A percentile compares a stretch with the other conserved stretches of the same genome.
phyloP scores from a whole-genome alignment of 2,329 filamentous ascomycete genomes.

The Endoconidiophora polonica region DNA sequence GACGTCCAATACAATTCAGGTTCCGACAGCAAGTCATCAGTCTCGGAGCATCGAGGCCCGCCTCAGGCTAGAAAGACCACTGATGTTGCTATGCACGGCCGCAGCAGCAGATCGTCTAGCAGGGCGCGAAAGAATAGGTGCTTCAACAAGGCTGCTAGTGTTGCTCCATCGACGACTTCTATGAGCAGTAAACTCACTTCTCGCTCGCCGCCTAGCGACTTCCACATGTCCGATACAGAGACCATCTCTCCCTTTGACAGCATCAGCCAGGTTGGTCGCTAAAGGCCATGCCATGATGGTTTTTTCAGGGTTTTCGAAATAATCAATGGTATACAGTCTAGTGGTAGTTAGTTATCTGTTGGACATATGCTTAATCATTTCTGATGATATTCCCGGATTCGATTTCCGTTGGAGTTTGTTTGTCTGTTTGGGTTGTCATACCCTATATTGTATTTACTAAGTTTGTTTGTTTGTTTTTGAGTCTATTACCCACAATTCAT shows the following conservation, averaged over 20 bases:
- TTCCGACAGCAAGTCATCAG: not conserved
- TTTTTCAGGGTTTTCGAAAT: not conserved
- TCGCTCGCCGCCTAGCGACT: conserved; percentile 26
- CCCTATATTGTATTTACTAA: too few relatives aligned
- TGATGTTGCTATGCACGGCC: not conserved
- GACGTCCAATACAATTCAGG: not conserved
- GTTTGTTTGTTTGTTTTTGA: too few relatives aligned
- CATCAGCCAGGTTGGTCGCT: conserved; percentile 40
- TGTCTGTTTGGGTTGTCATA: too few relatives aligned
- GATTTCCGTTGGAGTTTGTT: too few relatives aligned
- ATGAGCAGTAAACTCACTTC: conserved; percentile 20
- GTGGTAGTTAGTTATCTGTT: not conserved
- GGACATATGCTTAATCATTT: not conserved
- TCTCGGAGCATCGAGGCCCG: not conserved
- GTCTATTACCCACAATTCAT: too few relatives aligned
- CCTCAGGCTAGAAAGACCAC: not conserved
- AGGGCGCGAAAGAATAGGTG: not conserved
- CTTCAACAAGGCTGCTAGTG: conserved; percentile 3
- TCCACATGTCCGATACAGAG: conserved; percentile 26
- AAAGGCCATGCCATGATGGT: not conserved
- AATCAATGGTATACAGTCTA: too few relatives aligned
- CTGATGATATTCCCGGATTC: too few relatives aligned
- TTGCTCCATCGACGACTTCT: conserved; percentile 1
- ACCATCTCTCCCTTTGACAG: conserved; percentile 45
- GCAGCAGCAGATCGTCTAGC: conserved; percentile 6